A percentile compares a stretch with the other conserved stretches of the same genome.
Evolutionary conservation across 73 alveolate species (phyloP).

Genomic region (Strombidium stylifer): DNA sequence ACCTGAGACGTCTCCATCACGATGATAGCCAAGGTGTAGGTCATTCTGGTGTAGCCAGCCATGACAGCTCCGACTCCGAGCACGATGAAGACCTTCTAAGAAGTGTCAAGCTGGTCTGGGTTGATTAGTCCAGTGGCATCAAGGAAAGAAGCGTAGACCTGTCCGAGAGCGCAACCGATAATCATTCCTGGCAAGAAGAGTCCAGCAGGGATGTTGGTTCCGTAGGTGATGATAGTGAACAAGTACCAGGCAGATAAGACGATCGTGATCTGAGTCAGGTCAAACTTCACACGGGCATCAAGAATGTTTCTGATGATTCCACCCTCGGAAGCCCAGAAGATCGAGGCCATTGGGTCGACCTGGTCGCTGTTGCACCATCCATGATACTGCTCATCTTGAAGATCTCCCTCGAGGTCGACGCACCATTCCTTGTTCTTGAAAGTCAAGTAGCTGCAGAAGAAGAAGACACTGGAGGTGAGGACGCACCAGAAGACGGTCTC

Average conservation of each 20-base stretch:
- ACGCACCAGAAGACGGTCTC: conserved; percentile 16
- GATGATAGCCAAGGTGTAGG: conserved; percentile 65
- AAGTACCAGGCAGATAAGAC: conserved; percentile 38
- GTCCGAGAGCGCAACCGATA: conserved; percentile 49
- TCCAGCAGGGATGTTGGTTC: conserved; percentile 72
- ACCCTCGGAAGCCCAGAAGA: conserved; percentile 34
- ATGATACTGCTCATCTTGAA: no score
- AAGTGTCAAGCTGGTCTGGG: no score
- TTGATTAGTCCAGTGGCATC: no score
- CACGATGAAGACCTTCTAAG: no score
- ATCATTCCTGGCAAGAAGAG: conserved; percentile 70
- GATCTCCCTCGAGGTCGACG: no score
- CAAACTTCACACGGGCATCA: neutral
- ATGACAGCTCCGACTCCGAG: conserved; percentile 69
- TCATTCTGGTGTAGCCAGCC: conserved; percentile 69
- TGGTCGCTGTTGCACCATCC: no score
- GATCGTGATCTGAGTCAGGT: neutral
- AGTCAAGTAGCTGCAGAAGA: no score
- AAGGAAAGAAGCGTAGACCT: conserved; percentile 14
- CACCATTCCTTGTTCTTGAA: no score
- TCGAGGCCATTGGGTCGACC: conserved; percentile 38
- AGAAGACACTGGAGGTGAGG: conserved; percentile 24
- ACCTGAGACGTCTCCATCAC: conserved; percentile 68
- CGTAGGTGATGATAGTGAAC: conserved; percentile 42
- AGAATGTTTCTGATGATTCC: conserved; percentile 25